Percentiles rank a stretch among this genome's conserved stretches.
These are phyloP conservation scores for Talaromyces sp. DNA, from an alignment of 2,329 filamentous ascomycete genomes.

Conservation along the genomic window DNA sequence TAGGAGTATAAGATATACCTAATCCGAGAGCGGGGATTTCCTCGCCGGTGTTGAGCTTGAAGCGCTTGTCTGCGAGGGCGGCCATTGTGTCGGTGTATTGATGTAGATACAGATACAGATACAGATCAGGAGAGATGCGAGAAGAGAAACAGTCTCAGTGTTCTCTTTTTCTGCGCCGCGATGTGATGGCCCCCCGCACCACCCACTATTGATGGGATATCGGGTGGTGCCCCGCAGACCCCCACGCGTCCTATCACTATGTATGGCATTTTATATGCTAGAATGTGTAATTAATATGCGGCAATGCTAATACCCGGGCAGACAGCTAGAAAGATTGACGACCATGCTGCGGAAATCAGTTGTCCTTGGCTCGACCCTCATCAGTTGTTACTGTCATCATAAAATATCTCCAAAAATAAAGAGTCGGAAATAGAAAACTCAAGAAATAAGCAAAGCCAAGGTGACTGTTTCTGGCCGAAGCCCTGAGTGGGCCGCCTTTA, in stretches of 20 bases:
- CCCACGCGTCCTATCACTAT: background rate
- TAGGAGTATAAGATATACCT: constrained; percentile 20
- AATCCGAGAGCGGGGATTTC: constrained; percentile 46
- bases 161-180: background rate
- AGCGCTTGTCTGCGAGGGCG: constrained; percentile 23
- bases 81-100: background rate
- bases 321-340: background rate
- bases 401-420: background rate
- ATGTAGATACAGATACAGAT: background rate
- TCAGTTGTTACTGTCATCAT: background rate
- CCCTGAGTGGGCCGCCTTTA: background rate
- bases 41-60: constrained; percentile 44
- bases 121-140: background rate
- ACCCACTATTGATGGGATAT: background rate
- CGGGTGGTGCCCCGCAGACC: background rate
- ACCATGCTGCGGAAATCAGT: constrained; percentile 1
- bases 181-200: background rate
- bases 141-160: background rate
- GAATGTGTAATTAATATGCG: no score
- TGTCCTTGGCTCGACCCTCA: background rate
- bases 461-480: background rate
- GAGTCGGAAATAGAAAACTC: background rate
- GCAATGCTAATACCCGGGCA: background rate
- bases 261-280: no score
- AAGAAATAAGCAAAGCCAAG: background rate